These are phyloP conservation scores for Cladophialophora yegresii DNA, from an alignment of 2,329 filamentous ascomycete species.

Conservation along the genomic window DNA sequence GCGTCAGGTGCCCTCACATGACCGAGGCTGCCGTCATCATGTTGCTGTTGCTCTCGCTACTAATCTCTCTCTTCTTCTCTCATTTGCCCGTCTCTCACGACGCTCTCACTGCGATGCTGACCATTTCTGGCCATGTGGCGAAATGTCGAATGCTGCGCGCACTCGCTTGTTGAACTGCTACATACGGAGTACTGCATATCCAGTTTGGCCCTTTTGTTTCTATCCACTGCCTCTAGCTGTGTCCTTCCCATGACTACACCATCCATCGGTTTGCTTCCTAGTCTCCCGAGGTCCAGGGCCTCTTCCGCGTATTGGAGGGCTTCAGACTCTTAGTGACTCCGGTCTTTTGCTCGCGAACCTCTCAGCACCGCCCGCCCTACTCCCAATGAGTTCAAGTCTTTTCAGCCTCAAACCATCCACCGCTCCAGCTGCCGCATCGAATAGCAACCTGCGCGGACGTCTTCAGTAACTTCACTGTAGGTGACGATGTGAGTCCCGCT, in stretches of 20 bases:
- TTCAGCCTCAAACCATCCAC: constrained; percentile 33
- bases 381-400: constrained; percentile 25
- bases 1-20: constrained; percentile 16
- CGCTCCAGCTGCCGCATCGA: constrained; percentile 18
- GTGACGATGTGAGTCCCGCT: constrained; percentile 28
- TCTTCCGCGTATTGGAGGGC: constrained; percentile 11
- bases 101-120: constrained; percentile 16
- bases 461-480: constrained; percentile 17
- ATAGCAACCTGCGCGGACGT: constrained; percentile 8
- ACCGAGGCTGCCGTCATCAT: not conserved
- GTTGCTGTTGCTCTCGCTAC: not conserved
- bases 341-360: constrained; percentile 17
- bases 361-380: constrained; percentile 32
- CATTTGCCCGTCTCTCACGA: constrained; percentile 8
- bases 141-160: not conserved
- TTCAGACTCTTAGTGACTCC: constrained; percentile 20
- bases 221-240: constrained; percentile 9
- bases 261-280: constrained; percentile 21
- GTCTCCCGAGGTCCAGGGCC: constrained; percentile 9
- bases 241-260: not conserved
- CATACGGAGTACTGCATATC: not conserved
- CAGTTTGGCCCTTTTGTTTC: constrained; percentile 2
- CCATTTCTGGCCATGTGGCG: constrained; percentile 8
- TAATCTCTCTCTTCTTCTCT: constrained; percentile 2
- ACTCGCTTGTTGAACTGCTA: not conserved